Evolutionary conservation across 805 yeast genomes (phyloP), one percentile per base, ranked within the genome.

Genomic region (Ogataea paradorogensis): DNA sequence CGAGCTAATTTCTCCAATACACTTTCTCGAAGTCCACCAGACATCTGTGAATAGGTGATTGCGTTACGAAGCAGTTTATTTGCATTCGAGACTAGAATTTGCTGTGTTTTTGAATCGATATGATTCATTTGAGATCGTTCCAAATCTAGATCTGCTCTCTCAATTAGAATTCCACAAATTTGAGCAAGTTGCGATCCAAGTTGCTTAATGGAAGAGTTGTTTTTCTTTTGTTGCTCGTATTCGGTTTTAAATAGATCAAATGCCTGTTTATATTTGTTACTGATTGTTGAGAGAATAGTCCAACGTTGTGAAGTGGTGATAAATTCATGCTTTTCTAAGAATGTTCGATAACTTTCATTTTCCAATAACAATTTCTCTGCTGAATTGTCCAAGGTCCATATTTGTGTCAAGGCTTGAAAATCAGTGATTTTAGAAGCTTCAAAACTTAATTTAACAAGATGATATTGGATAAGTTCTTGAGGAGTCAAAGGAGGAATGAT

Each of bases 21-120:
- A 11, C 68, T 62, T 46, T 76, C 82, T 30, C 79, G 54, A 22
- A 76, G 52, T 0, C 82, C 82, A 2, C 80, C 81, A 3, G 70
- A 54, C 15, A 63, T 55, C 37, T 70, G 68, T 2, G 80, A 66
- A 25, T 65, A 48, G 7, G 62, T 66, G 58, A 72, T 55, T 16
- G 77, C 74, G 45, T 66, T 74, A 42, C 70, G 73, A 26, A 74
- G 55, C 25, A 74, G 60, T 3, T 65, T 69, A 29, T 59, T 66
- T 31, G 67, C 55, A 41, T 76, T 76, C 9, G 58, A 54, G 6
- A 60, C 40, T 14, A 76, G 54, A 1, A 70, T 50, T 2, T 42
- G 46, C 14, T 43, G 62, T 11, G 61, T 60, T 2, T 44, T 42
- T 0, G 73, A 66, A 16, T 59, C 54, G 8, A 59, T 62, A 18